A percentile compares a stretch with the other conserved stretches of the same genome.
Conservation (phyloP, 257 asterid species). For the Solanum gracilifrons region DNA sequence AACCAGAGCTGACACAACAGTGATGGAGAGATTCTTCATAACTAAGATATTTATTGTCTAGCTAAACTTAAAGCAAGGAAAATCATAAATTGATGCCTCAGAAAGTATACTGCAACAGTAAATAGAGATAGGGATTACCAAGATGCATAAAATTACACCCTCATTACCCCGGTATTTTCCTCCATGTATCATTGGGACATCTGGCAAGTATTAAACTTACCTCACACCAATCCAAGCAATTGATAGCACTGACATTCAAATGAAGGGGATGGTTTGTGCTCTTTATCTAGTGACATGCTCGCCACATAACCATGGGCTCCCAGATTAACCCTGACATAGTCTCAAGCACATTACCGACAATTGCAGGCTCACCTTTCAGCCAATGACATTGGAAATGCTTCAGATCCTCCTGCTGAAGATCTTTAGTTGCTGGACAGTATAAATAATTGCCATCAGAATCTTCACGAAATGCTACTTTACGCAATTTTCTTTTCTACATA, state of each 20-base stretch:
- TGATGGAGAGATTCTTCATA: not conserved
- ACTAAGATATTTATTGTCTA: not conserved
- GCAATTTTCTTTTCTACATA: not conserved
- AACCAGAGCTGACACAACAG: not conserved
- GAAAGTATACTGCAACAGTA: not conserved
- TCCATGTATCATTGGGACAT: not conserved
- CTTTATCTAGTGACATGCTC: not conserved
- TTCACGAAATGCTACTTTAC: not conserved
- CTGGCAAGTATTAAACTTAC: constrained; percentile 15
- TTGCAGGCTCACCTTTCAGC: not conserved
- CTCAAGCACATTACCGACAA: not conserved
- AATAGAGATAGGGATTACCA: not conserved
- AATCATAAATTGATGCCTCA: not conserved
- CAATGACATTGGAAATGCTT: not conserved
- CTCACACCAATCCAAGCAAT: constrained; percentile 10
- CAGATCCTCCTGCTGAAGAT: not conserved
- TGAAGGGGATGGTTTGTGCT: not conserved
- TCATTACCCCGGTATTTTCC: not conserved
- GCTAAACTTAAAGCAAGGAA: not conserved
- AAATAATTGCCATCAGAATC: not conserved
- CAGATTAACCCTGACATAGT: not conserved
- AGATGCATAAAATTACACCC: not conserved
- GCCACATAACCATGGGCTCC: not conserved
- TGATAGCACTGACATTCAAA: not conserved
- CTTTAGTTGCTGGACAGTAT: not conserved